A percentile compares a stretch with the other conserved stretches of the same genome.
Conservation (phyloP, 805 yeast genomes). For the Jamesozyma gamospora region DNA sequence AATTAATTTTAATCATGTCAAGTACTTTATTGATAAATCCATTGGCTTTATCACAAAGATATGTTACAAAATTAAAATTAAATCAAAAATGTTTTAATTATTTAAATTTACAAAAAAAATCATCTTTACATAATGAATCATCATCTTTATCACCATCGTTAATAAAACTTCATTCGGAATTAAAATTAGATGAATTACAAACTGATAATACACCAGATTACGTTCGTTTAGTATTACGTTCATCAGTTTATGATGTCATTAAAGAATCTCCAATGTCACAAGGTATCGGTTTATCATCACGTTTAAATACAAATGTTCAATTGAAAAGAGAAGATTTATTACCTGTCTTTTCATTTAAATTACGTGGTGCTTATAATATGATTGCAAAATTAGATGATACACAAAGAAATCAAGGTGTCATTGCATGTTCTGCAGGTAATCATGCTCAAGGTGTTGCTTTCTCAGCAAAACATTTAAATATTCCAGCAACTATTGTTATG, state of each 20-base stretch:
- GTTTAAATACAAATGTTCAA: slow-evolving; percentile 62
- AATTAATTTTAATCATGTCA: neutral
- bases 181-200: slow-evolving; percentile 40
- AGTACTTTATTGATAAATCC: neutral
- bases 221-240: slow-evolving; percentile 77
- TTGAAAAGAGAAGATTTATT: slow-evolving; percentile 87
- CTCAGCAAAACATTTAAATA: slow-evolving; percentile 73
- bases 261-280: slow-evolving; percentile 77
- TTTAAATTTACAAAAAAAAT: slow-evolving; percentile 2
- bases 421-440: slow-evolving; percentile 98
- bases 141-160: slow-evolving; percentile 13
- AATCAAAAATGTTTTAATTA: neutral
- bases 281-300: slow-evolving; percentile 66
- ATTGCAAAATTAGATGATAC: slow-evolving; percentile 69
- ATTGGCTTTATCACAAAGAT: neutral
- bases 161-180: slow-evolving; percentile 22
- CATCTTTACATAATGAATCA: slow-evolving; percentile 10
- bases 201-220: slow-evolving; percentile 79
- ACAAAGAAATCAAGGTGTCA: slow-evolving; percentile 68
- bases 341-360: slow-evolving; percentile 92
- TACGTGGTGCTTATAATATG: slow-evolving; percentile 97
- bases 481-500: slow-evolving; percentile 96
- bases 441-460: slow-evolving; percentile 99
- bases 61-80: neutral
- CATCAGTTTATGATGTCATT: slow-evolving; percentile 90